Conservation (phyloP, 768 basidiomycete species). For the Rhizopogon salebrosus region DNA sequence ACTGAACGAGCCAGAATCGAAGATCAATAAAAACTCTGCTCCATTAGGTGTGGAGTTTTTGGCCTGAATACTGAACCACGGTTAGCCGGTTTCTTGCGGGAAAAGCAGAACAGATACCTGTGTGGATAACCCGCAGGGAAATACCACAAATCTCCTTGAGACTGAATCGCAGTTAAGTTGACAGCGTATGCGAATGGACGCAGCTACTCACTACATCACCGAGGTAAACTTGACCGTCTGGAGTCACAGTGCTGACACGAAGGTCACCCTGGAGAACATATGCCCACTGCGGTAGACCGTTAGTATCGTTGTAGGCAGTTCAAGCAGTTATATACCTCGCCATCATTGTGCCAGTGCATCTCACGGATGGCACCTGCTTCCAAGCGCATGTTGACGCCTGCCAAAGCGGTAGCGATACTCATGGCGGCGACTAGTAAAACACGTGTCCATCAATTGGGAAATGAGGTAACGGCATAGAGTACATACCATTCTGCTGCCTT, state of each 20-base stretch:
- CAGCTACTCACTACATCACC: slow-evolving; percentile 43
- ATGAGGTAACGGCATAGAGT: neutral
- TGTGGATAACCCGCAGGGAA: slow-evolving; percentile 56
- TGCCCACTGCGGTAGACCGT: slow-evolving; percentile 35
- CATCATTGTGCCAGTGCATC: slow-evolving; percentile 40
- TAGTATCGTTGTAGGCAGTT: neutral
- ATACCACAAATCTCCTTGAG: slow-evolving; percentile 50
- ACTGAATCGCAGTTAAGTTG: slow-evolving; percentile 13
- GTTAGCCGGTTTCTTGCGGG: neutral
- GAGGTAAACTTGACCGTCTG: slow-evolving; percentile 46
- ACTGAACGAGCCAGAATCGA: slow-evolving; percentile 39
- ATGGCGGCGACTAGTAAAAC: slow-evolving; percentile 28
- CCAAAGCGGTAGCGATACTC: slow-evolving; percentile 34
- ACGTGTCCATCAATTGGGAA: slow-evolving; percentile 16
- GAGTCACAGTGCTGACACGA: slow-evolving; percentile 46
- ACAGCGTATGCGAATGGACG: slow-evolving; percentile 10
- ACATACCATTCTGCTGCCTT: slow-evolving; percentile 52
- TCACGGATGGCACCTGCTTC: slow-evolving; percentile 39
- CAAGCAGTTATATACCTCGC: slow-evolving; percentile 16
- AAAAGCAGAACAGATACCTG: slow-evolving; percentile 5
- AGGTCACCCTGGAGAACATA: slow-evolving; percentile 46
- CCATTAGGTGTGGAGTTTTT: slow-evolving; percentile 41
- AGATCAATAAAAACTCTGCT: slow-evolving; percentile 48
- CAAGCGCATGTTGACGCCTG: slow-evolving; percentile 38
- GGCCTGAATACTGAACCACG: slow-evolving; percentile 38